Base-by-base conservation (phyloP, 2,329 filamentous ascomycete genomes). In the Ilyonectria sp. region DNA sequence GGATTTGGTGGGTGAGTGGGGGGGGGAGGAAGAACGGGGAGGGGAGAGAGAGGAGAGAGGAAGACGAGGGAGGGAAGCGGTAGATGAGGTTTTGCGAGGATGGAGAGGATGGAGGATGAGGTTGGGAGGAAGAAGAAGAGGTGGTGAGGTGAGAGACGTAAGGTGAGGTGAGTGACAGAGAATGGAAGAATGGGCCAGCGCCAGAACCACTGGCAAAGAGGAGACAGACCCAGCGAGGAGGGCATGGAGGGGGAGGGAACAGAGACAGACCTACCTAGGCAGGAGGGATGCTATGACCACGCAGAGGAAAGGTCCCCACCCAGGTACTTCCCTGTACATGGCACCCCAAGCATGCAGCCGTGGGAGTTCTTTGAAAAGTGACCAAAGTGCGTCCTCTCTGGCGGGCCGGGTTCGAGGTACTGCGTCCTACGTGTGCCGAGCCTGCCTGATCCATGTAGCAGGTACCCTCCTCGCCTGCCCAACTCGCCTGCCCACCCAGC, bases 141-240 rank as follows among this genome's bases (percentile, higher is more conserved):
- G 49, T 71, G 65, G 72, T 71, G 72, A 76, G 64, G 68, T 71
- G 73, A 76, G 75, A 65, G 73, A 76, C 75, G 65, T 66, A 55
- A 68, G 68, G 43, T 50, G 46, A 70, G 67, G 65, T 70, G 63
- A 58, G 63, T 57, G 63, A 69, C 59, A 63, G 53, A 58, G 46
- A 67, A 49, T 59, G 47, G 33, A 53, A 67, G 64, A 58, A 67
- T 67, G 67, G 70, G 60, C 67, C 68, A 73, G 29, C 19, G n/a
- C 71, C 62, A 71, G 58, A 58, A 35, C 26, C 21, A 58, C 35
- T 35, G 19, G 37, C 56, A 68, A 54, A 65, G 59, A 64, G 46
- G 59, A 58, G 49, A 60, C 60, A 56, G 60, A 60, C 64, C 49
- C 55, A 62, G 63, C 37, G 60, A 43, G 58, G 62, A 21, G 21